phyloP scores from a whole-genome alignment of 192 early-diverging fungal species.

The Backusella liffmaniae region DNA sequence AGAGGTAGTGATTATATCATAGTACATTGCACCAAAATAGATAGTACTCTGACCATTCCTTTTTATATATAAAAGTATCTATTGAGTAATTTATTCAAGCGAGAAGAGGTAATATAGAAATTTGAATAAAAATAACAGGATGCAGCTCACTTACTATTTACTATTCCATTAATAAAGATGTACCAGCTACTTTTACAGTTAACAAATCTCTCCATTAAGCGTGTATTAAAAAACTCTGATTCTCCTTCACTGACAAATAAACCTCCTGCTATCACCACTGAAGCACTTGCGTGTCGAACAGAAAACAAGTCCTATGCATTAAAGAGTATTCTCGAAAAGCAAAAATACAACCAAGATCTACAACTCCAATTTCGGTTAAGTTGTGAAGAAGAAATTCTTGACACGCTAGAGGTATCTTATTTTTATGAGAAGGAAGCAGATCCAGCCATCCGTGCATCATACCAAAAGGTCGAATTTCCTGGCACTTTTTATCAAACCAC shows the following conservation, averaged over 20 bases:
- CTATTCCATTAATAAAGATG: slow-evolving; percentile 43
- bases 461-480: slow-evolving; percentile 25
- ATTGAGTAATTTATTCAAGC: slow-evolving; percentile 93
- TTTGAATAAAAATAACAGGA: neutral
- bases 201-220: slow-evolving; percentile 81
- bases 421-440: neutral
- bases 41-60: neutral
- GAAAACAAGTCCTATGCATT: slow-evolving; percentile 44
- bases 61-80: slow-evolving; percentile 54
- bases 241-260: neutral
- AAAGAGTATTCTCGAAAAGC: slow-evolving; percentile 61
- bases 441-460: neutral
- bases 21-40: neutral
- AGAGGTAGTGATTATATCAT: slow-evolving; percentile 51
- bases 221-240: slow-evolving; percentile 71
- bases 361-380: slow-evolving; percentile 80
- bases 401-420: slow-evolving; percentile 48
- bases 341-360: slow-evolving; percentile 77
- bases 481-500: slow-evolving; percentile 86
- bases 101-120: slow-evolving; percentile 65
- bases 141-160: neutral
- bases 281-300: neutral
- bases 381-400: slow-evolving; percentile 66
- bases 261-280: neutral
- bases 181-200: slow-evolving; percentile 92